Percentiles rank a stretch among this genome's conserved stretches.
Conservation (phyloP, 2,329 filamentous ascomycete genomes). For the Aspergillus uvarum region DNA sequence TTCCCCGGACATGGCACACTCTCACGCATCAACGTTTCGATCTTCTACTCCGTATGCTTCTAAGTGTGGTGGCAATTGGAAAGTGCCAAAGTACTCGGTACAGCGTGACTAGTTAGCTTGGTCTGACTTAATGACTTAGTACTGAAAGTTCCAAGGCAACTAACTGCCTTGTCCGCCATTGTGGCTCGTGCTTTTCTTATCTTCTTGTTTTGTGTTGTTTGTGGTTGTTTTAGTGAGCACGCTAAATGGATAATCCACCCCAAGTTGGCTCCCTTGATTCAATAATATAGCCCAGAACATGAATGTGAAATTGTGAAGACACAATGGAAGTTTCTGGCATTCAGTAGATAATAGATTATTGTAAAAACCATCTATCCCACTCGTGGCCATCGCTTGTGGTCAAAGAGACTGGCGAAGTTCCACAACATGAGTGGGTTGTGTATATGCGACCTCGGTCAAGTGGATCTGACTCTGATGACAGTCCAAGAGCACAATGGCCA, state of each 20-base stretch:
- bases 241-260: not conserved
- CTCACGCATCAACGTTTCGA: not conserved
- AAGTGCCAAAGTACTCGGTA: too few species aligned
- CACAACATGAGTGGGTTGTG: not conserved
- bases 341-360: not conserved
- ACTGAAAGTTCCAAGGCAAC: not conserved
- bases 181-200: not conserved
- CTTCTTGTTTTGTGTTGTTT: not conserved
- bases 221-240: not conserved
- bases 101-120: too few species aligned
- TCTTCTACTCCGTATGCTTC: not conserved
- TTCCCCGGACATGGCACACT: not conserved
- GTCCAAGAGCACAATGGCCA: not conserved
- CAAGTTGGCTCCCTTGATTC: not conserved
- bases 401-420: not conserved
- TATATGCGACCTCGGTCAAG: not conserved
- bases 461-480: too few species aligned
- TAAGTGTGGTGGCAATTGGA: not conserved
- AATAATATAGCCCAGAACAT: not conserved
- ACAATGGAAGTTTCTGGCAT: too few species aligned
- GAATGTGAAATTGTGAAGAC: not conserved
- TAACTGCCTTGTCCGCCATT: not conserved
- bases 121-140: not conserved
- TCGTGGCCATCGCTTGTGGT: not conserved
- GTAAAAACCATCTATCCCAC: not conserved